phyloP scores from a whole-genome alignment of 352 stramenopile species.

The Globisporangium sylvaticum region DNA sequence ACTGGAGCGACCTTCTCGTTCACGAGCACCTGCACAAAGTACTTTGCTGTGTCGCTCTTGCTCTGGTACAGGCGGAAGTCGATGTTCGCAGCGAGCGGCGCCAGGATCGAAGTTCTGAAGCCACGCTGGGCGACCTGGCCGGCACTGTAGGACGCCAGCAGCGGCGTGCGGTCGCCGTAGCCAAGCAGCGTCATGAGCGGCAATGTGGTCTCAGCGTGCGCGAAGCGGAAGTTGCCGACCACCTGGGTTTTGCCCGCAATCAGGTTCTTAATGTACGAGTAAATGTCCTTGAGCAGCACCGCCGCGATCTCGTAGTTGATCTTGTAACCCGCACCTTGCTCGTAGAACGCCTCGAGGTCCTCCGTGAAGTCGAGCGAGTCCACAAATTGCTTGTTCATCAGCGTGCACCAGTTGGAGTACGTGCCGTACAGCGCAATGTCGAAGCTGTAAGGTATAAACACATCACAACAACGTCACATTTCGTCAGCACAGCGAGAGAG shows the following conservation, averaged over 20 bases:
- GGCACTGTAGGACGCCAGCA: slow-evolving; percentile 26
- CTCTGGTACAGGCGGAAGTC: slow-evolving; percentile 40
- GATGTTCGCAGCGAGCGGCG: slow-evolving; percentile 51
- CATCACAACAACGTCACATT: neutral
- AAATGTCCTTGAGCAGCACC: slow-evolving; percentile 33
- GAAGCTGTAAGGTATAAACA: slow-evolving; percentile 21
- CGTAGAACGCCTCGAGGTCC: slow-evolving; percentile 48
- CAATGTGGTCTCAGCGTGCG: slow-evolving; percentile 52
- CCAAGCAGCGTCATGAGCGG: slow-evolving; percentile 44
- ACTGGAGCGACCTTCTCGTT: slow-evolving; percentile 31
- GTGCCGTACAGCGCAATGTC: slow-evolving; percentile 44
- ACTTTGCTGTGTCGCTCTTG: slow-evolving; percentile 8
- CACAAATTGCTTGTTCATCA: slow-evolving; percentile 28
- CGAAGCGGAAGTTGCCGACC: slow-evolving; percentile 43
- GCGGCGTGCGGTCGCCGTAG: slow-evolving; percentile 24
- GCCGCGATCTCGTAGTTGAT: slow-evolving; percentile 56
- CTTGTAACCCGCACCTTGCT: slow-evolving; percentile 33
- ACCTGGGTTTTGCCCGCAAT: slow-evolving; percentile 5
- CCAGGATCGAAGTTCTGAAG: slow-evolving; percentile 35
- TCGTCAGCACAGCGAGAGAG: too few species aligned
- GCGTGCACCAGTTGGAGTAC: slow-evolving; percentile 38
- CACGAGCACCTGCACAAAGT: slow-evolving; percentile 32
- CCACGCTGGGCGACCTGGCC: slow-evolving; percentile 25
- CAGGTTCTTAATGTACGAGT: slow-evolving; percentile 23
- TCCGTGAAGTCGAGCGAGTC: slow-evolving; percentile 36